Evolutionary conservation across 2,329 filamentous ascomycete genomes (phyloP).

Genomic region (Aureobasidium vineae): DNA sequence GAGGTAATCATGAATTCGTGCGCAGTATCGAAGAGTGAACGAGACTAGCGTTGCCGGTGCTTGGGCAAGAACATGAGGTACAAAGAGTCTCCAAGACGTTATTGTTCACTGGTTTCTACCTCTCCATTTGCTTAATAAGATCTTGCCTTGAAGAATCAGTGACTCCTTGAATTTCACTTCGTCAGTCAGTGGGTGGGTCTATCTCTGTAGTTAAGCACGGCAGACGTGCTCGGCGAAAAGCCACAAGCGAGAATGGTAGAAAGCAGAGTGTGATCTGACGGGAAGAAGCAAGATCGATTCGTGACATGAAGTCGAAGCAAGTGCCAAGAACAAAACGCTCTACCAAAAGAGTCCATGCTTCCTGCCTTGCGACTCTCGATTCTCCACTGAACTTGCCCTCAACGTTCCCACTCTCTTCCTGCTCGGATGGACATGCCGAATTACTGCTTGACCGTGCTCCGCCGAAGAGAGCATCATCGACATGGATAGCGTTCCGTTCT

Average conservation of each 20-base stretch:
- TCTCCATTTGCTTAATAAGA: background rate
- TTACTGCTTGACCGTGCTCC: background rate
- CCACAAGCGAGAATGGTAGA: background rate
- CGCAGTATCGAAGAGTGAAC: background rate
- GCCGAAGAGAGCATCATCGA: slow-evolving; percentile 7
- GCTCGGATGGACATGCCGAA: background rate
- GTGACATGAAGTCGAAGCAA: background rate
- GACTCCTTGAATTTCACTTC: background rate
- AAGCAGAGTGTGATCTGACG: background rate
- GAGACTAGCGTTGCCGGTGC: background rate
- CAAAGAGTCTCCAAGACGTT: background rate
- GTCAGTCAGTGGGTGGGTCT: no score
- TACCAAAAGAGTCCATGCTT: slow-evolving; percentile 10
- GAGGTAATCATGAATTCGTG: background rate
- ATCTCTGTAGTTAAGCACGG: background rate
- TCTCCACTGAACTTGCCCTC: slow-evolving; percentile 9
- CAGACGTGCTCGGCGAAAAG: background rate
- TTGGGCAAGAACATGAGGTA: background rate
- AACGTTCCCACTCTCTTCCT: background rate
- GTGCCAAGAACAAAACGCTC: background rate
- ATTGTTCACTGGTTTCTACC: background rate
- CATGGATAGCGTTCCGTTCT: background rate
- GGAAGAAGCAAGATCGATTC: background rate
- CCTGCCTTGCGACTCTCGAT: background rate
- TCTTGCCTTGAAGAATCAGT: background rate